These are phyloP conservation scores for Triadica sebifera DNA, from an alignment of 345 rosid genomes.

Conservation along the genomic window DNA sequence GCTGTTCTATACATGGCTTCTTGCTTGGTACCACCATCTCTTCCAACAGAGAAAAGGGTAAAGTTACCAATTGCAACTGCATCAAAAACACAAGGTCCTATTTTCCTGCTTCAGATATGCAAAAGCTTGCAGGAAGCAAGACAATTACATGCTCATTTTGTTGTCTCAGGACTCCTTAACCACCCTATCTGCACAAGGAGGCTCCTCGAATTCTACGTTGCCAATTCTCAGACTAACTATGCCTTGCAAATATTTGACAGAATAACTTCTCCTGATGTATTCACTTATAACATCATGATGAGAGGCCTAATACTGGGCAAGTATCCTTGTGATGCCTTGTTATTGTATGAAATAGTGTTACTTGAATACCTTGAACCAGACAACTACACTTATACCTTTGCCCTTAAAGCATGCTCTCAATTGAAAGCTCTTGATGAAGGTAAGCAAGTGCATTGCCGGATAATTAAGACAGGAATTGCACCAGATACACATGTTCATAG, in stretches of 20 bases:
- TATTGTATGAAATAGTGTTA: background rate
- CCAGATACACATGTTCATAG: constrained; percentile 16
- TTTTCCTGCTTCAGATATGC: constrained; percentile 8
- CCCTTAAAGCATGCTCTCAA: constrained; percentile 12
- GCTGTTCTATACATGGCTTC: too few relatives aligned
- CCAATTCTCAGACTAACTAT: background rate
- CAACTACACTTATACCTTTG: constrained; percentile 15
- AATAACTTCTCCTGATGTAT: constrained; percentile 5
- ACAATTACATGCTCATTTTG: constrained; percentile 8
- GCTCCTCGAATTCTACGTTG: constrained; percentile 5
- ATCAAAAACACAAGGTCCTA: background rate
- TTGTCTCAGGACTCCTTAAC: constrained; percentile 5
- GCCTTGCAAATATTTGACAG: constrained; percentile 11
- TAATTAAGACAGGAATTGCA: constrained; percentile 15
- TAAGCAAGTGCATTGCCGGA: constrained; percentile 16
- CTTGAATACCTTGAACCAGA: constrained; percentile 8
- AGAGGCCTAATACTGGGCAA: constrained; percentile 11
- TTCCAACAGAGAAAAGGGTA: background rate
- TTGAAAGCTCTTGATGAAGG: constrained; percentile 11
- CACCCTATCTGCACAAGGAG: background rate
- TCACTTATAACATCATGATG: constrained; percentile 7
- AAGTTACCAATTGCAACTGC: background rate
- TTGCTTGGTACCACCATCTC: background rate
- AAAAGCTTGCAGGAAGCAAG: background rate
- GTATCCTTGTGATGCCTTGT: constrained; percentile 5